phyloP scores from a whole-genome alignment of 257 asterid species.

The Solanum acaule region DNA sequence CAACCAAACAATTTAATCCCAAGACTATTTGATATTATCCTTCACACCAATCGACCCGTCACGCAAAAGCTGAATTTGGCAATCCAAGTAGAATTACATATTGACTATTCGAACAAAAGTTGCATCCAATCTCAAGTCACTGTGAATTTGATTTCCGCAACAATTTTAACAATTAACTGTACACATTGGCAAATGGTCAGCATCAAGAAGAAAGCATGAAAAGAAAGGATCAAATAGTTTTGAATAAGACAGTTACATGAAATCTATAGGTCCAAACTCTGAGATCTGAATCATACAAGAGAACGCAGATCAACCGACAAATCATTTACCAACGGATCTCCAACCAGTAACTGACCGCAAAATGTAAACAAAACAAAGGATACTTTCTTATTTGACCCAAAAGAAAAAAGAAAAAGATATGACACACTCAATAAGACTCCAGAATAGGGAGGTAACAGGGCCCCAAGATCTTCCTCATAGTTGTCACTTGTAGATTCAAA shows the following conservation, averaged over 20 bases:
- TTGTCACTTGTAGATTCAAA: constrained; percentile 2
- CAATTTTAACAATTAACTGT: neutral
- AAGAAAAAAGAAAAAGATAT: neutral
- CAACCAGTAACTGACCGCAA: neutral
- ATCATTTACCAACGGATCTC: neutral
- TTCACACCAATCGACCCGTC: neutral
- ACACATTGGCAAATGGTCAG: neutral
- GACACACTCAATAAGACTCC: constrained; percentile 32
- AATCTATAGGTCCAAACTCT: constrained; percentile 3
- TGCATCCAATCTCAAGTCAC: neutral
- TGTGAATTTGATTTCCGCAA: neutral
- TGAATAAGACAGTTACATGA: neutral
- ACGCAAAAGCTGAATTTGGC: neutral
- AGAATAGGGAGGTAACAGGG: constrained; percentile 23
- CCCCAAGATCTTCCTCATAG: constrained; percentile 23
- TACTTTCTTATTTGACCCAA: constrained; percentile 8
- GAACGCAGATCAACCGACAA: neutral
- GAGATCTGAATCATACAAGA: neutral
- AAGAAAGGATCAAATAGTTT: neutral
- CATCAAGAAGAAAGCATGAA: neutral
- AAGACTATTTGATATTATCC: too few relatives aligned
- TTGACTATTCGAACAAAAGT: neutral
- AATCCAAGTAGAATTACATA: neutral
- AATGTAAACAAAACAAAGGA: neutral
- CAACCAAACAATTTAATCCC: too few relatives aligned